Evolutionary conservation across 1,139 yeast species (phyloP).

Genomic region (Geotrichum macrosporum): DNA sequence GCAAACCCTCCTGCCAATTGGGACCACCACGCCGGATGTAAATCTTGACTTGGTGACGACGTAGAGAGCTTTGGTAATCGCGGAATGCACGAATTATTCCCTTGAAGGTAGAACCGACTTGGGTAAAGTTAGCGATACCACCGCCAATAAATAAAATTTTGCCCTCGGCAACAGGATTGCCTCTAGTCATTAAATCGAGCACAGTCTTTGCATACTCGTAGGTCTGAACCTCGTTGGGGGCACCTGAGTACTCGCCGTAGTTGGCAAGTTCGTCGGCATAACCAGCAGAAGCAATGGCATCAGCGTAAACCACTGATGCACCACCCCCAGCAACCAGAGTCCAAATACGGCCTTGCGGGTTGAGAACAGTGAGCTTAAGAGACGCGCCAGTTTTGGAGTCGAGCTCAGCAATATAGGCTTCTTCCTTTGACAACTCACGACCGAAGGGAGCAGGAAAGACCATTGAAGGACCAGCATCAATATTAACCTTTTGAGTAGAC

Average conservation of each 20-base stretch:
- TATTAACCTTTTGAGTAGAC: conserved; percentile 30
- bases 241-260: conserved; percentile 47
- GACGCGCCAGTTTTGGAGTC: conserved; percentile 50
- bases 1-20: conserved; percentile 48
- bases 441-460: conserved; percentile 49
- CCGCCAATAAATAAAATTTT: conserved; percentile 47
- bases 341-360: conserved; percentile 46
- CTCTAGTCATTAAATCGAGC: conserved; percentile 46
- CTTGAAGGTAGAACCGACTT: conserved; percentile 47
- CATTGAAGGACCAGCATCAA: conserved; percentile 48
- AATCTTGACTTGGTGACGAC: conserved; percentile 42
- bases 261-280: conserved; percentile 44
- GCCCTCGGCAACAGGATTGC: conserved; percentile 41
- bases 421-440: conserved; percentile 44
- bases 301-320: conserved; percentile 47
- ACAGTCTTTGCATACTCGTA: conserved; percentile 48
- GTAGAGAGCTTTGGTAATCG: conserved; percentile 40
- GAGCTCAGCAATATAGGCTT: conserved; percentile 47
- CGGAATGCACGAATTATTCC: conserved; percentile 48
- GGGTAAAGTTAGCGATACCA: conserved; percentile 48
- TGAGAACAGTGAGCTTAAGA: conserved; percentile 43
- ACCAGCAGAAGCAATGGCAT: conserved; percentile 47
- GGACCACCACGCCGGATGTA: conserved; percentile 48
- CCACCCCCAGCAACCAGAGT: conserved; percentile 36
- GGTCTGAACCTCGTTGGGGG: conserved; percentile 45